phyloP scores from a whole-genome alignment of 1,284 basidiomycete genomes.

The Termitomyces sp. region DNA sequence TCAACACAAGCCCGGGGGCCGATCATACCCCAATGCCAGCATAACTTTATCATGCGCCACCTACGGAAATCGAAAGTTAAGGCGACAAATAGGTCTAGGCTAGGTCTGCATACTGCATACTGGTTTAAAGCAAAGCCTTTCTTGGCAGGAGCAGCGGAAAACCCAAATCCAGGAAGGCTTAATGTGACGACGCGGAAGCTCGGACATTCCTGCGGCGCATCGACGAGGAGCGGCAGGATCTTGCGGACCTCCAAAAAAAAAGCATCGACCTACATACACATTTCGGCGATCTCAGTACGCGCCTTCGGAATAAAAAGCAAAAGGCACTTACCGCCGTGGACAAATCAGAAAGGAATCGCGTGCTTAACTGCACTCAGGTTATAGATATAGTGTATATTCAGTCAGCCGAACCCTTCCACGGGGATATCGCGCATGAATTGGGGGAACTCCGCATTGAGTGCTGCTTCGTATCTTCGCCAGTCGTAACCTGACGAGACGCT shows the following conservation, averaged over 20 bases:
- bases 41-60: conserved; percentile 47
- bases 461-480: conserved; percentile 41
- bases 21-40: conserved; percentile 44
- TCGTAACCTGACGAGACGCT: conserved; percentile 40
- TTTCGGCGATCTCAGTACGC: conserved; percentile 10
- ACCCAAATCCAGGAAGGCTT: conserved; percentile 48
- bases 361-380: conserved; percentile 33
- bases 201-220: conserved; percentile 36
- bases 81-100: background rate
- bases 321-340: conserved; percentile 47
- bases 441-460: conserved; percentile 40
- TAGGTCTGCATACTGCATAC: conserved; percentile 26
- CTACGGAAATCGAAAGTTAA: conserved; percentile 20
- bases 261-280: conserved; percentile 38
- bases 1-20: conserved; percentile 1
- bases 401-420: conserved; percentile 36
- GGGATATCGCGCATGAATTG: conserved; percentile 43
- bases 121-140: conserved; percentile 25
- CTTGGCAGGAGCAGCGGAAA: conserved; percentile 37
- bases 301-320: conserved; percentile 34
- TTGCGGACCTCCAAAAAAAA: conserved; percentile 48
- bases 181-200: conserved; percentile 52
- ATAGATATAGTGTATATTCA: conserved; percentile 50
- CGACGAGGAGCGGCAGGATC: conserved; percentile 44
- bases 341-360: conserved; percentile 47